Evolutionary conservation across 164 flowering plant genomes (phyloP).

Genomic region (Nelumbo lutea): DNA sequence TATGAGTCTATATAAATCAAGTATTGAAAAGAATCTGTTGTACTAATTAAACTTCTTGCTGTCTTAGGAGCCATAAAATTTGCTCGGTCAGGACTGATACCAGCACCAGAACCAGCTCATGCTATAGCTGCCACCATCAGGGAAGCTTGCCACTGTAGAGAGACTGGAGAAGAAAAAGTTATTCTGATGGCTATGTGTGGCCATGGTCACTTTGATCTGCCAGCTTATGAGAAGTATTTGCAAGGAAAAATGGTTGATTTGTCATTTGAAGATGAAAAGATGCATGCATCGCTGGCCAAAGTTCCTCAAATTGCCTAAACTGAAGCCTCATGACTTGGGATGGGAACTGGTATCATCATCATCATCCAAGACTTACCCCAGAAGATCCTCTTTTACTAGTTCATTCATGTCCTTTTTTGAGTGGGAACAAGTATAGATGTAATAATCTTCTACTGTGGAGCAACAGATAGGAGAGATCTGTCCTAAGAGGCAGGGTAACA

Average conservation of each 20-base stretch:
- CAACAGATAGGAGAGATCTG: too few species aligned
- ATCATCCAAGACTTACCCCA: too few species aligned
- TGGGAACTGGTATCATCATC: background rate
- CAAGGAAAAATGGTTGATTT: conserved; percentile 80
- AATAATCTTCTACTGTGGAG: too few species aligned
- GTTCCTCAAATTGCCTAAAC: conserved; percentile 40
- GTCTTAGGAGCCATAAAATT: conserved; percentile 79
- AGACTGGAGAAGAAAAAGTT: conserved; percentile 83
- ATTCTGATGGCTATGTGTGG: conserved; percentile 95
- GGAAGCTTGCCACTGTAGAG: conserved; percentile 80
- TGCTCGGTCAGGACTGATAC: conserved; percentile 79
- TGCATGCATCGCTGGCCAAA: conserved; percentile 50
- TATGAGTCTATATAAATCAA: too few species aligned
- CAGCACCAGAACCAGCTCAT: conserved; percentile 97
- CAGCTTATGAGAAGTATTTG: conserved; percentile 85
- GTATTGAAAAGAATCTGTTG: too few species aligned
- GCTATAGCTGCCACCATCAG: conserved; percentile 95
- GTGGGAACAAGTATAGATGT: too few species aligned
- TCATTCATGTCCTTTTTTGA: too few species aligned
- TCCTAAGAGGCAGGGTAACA: too few species aligned
- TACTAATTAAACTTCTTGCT: conserved; percentile 5
- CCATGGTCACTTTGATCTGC: conserved; percentile 94
- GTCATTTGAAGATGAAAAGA: conserved; percentile 53
- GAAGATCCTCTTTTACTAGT: too few species aligned
- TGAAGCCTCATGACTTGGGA: background rate